A percentile compares a stretch with the other conserved stretches of the same genome.
Conservation (phyloP, 2,329 filamentous ascomycete species). For the Mollisiaceae sp. region DNA sequence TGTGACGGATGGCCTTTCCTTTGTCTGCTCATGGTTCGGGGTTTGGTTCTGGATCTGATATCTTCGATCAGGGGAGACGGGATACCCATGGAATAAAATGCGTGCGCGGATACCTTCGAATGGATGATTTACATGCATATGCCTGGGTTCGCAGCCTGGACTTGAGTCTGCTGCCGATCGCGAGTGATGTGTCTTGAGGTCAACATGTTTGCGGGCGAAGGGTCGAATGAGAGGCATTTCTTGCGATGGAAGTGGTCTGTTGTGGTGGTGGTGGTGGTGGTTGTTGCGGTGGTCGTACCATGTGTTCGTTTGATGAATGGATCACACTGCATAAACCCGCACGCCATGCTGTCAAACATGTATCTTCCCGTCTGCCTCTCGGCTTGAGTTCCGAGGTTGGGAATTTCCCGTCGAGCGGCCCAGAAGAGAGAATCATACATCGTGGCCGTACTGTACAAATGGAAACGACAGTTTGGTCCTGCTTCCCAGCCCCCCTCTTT, state of each 20-base stretch:
- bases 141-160: background rate
- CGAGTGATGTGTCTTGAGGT: background rate
- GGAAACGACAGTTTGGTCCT: background rate
- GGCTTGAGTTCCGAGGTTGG: background rate
- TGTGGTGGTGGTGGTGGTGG: background rate
- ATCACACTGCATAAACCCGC: constrained; percentile 7
- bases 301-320: constrained; percentile 3
- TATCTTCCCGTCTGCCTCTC: background rate
- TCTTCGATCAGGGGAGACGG: constrained; percentile 12
- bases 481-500: background rate
- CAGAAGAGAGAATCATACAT: background rate
- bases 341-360: constrained; percentile 8
- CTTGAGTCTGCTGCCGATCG: background rate
- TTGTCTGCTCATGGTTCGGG: constrained; percentile 13
- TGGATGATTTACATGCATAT: constrained; percentile 3
- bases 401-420: background rate
- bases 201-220: background rate
- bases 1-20: constrained; percentile 8
- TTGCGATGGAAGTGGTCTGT: background rate
- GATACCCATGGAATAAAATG: constrained; percentile 22
- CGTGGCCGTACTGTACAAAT: background rate
- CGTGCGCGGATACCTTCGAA: constrained; percentile 3
- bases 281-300: background rate
- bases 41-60: constrained; percentile 11
- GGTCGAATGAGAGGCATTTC: background rate